Conservation (phyloP, 2,329 filamentous ascomycete genomes). For the Scopulariopsis brevicaulis region DNA sequence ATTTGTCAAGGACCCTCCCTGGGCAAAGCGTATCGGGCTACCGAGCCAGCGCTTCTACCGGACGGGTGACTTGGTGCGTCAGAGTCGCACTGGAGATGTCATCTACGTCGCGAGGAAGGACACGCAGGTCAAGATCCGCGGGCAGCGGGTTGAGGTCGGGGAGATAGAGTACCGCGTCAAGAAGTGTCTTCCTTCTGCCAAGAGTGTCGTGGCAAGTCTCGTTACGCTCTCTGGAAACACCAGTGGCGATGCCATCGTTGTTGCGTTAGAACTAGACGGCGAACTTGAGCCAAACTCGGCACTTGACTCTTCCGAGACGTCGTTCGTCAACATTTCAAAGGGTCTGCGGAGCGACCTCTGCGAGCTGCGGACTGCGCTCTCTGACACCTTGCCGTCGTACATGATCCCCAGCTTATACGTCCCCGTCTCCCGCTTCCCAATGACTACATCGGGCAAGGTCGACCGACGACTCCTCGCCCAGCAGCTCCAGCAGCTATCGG, state of each 20-base stretch:
- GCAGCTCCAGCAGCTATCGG: slow-evolving; percentile 20
- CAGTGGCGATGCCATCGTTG: slow-evolving; percentile 28
- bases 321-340: neutral
- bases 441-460: slow-evolving; percentile 10
- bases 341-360: neutral
- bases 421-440: slow-evolving; percentile 8
- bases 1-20: slow-evolving; percentile 44
- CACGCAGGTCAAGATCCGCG: slow-evolving; percentile 43
- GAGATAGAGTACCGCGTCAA: slow-evolving; percentile 14
- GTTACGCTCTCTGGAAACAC: slow-evolving; percentile 23
- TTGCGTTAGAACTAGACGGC: slow-evolving; percentile 21
- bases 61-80: slow-evolving; percentile 31
- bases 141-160: slow-evolving; percentile 36
- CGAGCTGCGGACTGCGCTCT: neutral
- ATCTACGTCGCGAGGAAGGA: slow-evolving; percentile 18
- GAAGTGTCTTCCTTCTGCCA: slow-evolving; percentile 22
- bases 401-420: slow-evolving; percentile 12
- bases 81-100: slow-evolving; percentile 28
- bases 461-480: slow-evolving; percentile 1
- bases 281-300: neutral
- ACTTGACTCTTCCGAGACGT: slow-evolving; percentile 9
- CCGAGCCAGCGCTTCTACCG: slow-evolving; percentile 17
- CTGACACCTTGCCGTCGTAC: slow-evolving; percentile 8
- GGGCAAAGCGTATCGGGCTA: slow-evolving; percentile 31
- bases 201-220: neutral